Evolutionary conservation across 2,329 filamentous ascomycete species (phyloP), one percentile per base, ranked within the genome.

Genomic region (Emydomyces testavorans): DNA sequence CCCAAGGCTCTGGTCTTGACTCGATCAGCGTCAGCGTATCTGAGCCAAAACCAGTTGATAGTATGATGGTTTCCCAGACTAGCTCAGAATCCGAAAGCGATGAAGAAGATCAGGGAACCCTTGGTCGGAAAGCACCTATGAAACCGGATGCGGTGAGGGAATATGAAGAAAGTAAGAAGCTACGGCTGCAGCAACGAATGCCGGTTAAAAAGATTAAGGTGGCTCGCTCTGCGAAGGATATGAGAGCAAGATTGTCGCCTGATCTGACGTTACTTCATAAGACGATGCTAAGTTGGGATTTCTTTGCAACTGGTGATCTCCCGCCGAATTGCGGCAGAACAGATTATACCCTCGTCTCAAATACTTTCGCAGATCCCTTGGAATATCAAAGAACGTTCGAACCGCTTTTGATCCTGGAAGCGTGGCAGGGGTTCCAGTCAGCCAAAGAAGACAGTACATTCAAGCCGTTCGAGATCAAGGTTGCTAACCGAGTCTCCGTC

Each of bases 371-470:
- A 23, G 81, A 87, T 56, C 84, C 88, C 0, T 69, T 70, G 36
- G 80, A 85, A 42, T 98, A 98, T 62, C 85, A 93, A 62, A 75
- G 79, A 50, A 94, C 88, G 0, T 98, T 98, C 65, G 82, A 93
- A 55, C 89, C 90, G 4, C 73, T 98, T 18, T 74, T 98, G 28
- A 80, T 92, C 24, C 82, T 94, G 21, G 92, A 98, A 70, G 90
- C 90, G 24, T 98, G 92, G 92, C 85, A 93, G 61, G 85, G 85
- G 3, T 92, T 98, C 62, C 82, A 93, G 43, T 89, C 87, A 42
- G 78, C 85, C 16, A 89, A 89, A 62, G 87, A 95, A 59, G 92
- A 98, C 64, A 79, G 82, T 40, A 84, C 77, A 16, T 79, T 80
- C 54, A 87, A 83, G 60, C 72, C 85, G 0, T 93, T 94, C 59